phyloP scores from a whole-genome alignment of 2,329 filamentous ascomycete genomes.

The Alternaria arbusti region DNA sequence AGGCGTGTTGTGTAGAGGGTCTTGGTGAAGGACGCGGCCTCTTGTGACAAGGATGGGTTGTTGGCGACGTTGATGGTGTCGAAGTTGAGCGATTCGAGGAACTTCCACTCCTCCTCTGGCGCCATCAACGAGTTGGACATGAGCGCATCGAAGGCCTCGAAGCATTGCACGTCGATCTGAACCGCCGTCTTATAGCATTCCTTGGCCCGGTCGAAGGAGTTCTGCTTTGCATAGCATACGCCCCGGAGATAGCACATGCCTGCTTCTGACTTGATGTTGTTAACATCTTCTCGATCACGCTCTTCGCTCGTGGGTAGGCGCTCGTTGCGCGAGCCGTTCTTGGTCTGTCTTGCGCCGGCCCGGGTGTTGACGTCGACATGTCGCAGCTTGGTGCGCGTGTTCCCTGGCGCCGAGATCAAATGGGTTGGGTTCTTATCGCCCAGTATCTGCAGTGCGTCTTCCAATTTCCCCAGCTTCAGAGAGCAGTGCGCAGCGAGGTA shows the following conservation, averaged over 20 bases:
- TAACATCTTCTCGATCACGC: slow-evolving; percentile 71
- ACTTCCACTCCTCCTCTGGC: slow-evolving; percentile 87
- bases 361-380: slow-evolving; percentile 63
- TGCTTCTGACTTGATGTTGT: slow-evolving; percentile 85
- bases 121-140: slow-evolving; percentile 95
- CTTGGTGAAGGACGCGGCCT: slow-evolving; percentile 91
- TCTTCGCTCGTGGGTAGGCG: slow-evolving; percentile 66
- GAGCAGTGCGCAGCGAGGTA: slow-evolving; percentile 95
- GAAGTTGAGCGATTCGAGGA: slow-evolving; percentile 88
- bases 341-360: slow-evolving; percentile 55
- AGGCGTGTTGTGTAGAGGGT: slow-evolving; percentile 95
- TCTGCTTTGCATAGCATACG: slow-evolving; percentile 94
- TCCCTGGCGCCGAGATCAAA: slow-evolving; percentile 72
- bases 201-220: slow-evolving; percentile 94
- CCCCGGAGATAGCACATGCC: slow-evolving; percentile 97
- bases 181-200: slow-evolving; percentile 99
- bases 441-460: slow-evolving; percentile 84
- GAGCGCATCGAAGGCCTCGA: slow-evolving; percentile 96
- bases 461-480: slow-evolving; percentile 88
- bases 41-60: slow-evolving; percentile 73
- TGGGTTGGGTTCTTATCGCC: slow-evolving; percentile 95
- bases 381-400: slow-evolving; percentile 73
- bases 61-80: slow-evolving; percentile 74
- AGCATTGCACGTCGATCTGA: slow-evolving; percentile 95
- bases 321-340: slow-evolving; percentile 55